These are phyloP conservation scores for Colletotrichum plurivorum DNA, from an alignment of 2,329 filamentous ascomycete genomes.

Conservation along the genomic window DNA sequence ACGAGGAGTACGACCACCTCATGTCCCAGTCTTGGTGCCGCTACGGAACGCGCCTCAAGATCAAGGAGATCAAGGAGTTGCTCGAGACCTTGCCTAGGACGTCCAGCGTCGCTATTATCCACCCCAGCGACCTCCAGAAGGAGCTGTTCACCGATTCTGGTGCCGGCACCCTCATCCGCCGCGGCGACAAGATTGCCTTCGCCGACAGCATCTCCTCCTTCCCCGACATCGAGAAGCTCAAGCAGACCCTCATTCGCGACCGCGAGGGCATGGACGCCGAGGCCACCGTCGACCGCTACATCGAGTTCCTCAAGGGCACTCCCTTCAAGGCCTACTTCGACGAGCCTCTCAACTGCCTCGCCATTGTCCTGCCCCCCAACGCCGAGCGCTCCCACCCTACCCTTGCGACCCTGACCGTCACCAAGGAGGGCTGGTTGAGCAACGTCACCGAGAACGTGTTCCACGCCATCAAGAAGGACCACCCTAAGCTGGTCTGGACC, in stretches of 20 bases:
- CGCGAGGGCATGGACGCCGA: constrained; percentile 85
- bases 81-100: constrained; percentile 89
- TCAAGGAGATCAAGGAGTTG: constrained; percentile 96
- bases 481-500: constrained; percentile 94
- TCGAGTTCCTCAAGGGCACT: constrained; percentile 81
- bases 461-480: constrained; percentile 92
- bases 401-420: constrained; percentile 91
- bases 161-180: constrained; percentile 91
- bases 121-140: constrained; percentile 95
- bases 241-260: constrained; percentile 86
- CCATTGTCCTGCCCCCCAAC: constrained; percentile 84
- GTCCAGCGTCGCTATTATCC: constrained; percentile 97
- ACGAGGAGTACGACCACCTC: constrained; percentile 93
- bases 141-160: constrained; percentile 97
- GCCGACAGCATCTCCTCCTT: constrained; percentile 81
- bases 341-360: constrained; percentile 92
- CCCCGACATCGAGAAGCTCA: constrained; percentile 81
- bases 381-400: constrained; percentile 80
- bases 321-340: constrained; percentile 96
- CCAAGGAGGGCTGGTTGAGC: constrained; percentile 93
- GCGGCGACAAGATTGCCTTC: constrained; percentile 89
- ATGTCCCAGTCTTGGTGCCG: constrained; percentile 97
- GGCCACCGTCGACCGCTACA: constrained; percentile 88
- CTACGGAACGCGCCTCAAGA: constrained; percentile 95
- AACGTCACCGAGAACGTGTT: constrained; percentile 98